Conservation (phyloP, 345 rosid genomes). For the Populus deltoides region DNA sequence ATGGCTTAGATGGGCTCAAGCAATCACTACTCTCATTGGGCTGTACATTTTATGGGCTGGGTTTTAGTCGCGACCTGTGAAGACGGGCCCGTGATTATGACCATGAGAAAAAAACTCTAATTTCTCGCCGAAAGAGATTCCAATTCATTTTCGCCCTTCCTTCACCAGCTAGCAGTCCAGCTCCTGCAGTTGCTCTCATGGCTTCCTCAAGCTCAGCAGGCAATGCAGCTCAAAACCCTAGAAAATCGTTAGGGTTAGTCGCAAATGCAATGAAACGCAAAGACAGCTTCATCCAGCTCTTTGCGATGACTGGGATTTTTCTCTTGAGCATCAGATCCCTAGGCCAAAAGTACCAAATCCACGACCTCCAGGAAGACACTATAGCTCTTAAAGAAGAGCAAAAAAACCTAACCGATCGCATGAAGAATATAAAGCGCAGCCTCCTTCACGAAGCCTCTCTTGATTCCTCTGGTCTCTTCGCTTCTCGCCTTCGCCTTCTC, state of each 20-base stretch:
- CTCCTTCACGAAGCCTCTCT: constrained; percentile 75
- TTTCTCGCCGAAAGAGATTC: background rate
- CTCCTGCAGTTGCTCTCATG: background rate
- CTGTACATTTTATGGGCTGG: background rate
- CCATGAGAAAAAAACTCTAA: background rate
- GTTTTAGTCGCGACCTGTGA: background rate
- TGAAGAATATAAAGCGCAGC: constrained; percentile 51
- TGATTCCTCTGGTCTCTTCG: constrained; percentile 66
- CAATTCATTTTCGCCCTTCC: background rate
- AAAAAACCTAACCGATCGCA: constrained; percentile 47
- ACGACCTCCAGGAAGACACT: constrained; percentile 70
- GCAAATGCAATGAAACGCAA: constrained; percentile 55
- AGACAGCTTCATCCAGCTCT: constrained; percentile 67
- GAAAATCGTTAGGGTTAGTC: constrained; percentile 39
- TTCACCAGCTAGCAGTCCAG: background rate
- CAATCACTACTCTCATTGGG: background rate
- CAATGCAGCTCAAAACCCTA: background rate
- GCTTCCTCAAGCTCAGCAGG: constrained; percentile 11
- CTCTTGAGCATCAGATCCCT: constrained; percentile 76
- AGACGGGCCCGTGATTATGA: background rate
- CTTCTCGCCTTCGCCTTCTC: constrained; percentile 69
- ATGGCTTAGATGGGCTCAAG: background rate
- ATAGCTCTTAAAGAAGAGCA: constrained; percentile 58
- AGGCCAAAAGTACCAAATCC: constrained; percentile 80
- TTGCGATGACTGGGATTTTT: constrained; percentile 74